A percentile compares a stretch with the other conserved stretches of the same genome.
phyloP scores from a whole-genome alignment of 2,329 filamentous ascomycete genomes.

The Sporothrix humicola region DNA sequence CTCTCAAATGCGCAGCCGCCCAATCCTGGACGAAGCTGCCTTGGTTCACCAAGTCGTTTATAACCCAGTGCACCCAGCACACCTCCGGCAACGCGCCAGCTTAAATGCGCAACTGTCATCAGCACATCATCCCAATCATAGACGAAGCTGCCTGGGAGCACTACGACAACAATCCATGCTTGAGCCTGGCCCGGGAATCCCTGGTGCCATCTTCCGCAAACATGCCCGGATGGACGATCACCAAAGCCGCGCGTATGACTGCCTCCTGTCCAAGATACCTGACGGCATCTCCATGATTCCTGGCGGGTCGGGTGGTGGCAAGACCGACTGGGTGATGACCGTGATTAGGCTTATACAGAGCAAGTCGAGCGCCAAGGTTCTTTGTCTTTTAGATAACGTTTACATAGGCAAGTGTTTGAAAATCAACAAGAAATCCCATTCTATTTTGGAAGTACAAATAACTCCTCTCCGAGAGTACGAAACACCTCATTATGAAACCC shows the following conservation, averaged over 20 bases:
- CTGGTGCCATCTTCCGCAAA: conserved; percentile 33
- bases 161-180: conserved; percentile 45
- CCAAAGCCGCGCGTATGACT: conserved; percentile 47
- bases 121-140: conserved; percentile 46
- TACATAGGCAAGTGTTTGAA: no score
- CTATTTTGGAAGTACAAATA: no score
- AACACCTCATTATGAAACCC: no score
- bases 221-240: conserved; percentile 48
- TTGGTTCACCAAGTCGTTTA: conserved; percentile 46
- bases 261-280: conserved; percentile 48
- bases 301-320: conserved; percentile 55
- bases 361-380: conserved; percentile 44
- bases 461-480: no score
- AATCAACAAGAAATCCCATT: no score
- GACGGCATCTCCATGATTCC: conserved; percentile 54
- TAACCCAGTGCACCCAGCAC: conserved; percentile 43
- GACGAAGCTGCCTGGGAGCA: conserved; percentile 53
- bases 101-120: conserved; percentile 10
- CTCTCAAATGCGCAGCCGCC: no score
- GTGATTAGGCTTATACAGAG: conserved; percentile 47
- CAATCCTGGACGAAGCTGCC: conserved; percentile 52
- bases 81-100: conserved; percentile 38
- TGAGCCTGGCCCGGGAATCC: conserved; percentile 33
- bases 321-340: conserved; percentile 55
- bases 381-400: conserved; percentile 55